These are phyloP conservation scores for Nemophila menziesii DNA, from an alignment of 257 asterid species.

Conservation along the genomic window DNA sequence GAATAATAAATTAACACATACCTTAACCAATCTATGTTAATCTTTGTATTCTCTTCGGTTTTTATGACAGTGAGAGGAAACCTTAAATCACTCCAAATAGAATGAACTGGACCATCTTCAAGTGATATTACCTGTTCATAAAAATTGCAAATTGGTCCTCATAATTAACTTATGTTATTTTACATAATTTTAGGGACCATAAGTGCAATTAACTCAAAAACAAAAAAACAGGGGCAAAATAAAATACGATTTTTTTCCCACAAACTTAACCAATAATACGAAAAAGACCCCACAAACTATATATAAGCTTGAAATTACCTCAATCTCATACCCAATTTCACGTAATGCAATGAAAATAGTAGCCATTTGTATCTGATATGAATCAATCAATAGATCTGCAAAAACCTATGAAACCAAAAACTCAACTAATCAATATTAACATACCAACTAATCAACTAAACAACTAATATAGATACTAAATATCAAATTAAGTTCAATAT, in stretches of 20 bases:
- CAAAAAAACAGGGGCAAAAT: not conserved
- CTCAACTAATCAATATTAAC: not conserved
- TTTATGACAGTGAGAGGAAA: slow-evolving; percentile 33
- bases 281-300: not conserved
- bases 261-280: too few relatives aligned
- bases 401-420: slow-evolving; percentile 43
- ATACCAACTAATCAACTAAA: slow-evolving; percentile 5
- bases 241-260: too few relatives aligned
- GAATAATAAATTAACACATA: slow-evolving; percentile 18
- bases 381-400: slow-evolving; percentile 65
- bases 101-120: slow-evolving; percentile 61
- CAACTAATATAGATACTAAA: slow-evolving; percentile 1
- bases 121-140: slow-evolving; percentile 55
- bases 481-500: not conserved
- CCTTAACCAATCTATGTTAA: slow-evolving; percentile 79
- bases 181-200: too few relatives aligned
- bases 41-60: slow-evolving; percentile 31
- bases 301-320: slow-evolving; percentile 33
- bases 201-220: too few relatives aligned
- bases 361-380: slow-evolving; percentile 71
- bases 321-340: slow-evolving; percentile 72
- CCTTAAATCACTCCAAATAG: slow-evolving; percentile 51
- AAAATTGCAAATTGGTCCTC: too few relatives aligned
- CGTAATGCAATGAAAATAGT: slow-evolving; percentile 57
- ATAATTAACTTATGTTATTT: too few relatives aligned